These are phyloP conservation scores for Posidonia oceanica DNA, from an alignment of 116 monocot species.

Conservation along the genomic window DNA sequence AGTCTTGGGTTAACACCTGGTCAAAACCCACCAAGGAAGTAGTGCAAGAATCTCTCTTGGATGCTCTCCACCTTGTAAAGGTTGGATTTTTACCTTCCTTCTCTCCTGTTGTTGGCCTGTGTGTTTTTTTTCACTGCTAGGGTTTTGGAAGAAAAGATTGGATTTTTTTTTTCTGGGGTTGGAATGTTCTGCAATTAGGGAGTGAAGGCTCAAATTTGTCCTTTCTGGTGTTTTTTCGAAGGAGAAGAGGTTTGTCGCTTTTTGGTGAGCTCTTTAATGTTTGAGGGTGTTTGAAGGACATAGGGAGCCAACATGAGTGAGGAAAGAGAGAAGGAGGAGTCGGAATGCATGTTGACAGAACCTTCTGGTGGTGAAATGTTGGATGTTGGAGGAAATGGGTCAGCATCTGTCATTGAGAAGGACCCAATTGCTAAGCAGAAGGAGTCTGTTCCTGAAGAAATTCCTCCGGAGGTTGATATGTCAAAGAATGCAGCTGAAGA, in stretches of 20 bases:
- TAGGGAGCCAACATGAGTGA: conserved; percentile 16
- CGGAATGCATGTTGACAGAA: conserved; percentile 13
- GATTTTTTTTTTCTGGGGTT: background rate
- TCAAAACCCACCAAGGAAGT: background rate
- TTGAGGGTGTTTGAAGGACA: background rate
- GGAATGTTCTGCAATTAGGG: background rate
- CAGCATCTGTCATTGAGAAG: background rate
- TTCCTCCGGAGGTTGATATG: background rate
- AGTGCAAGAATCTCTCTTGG: background rate
- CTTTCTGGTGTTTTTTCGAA: background rate
- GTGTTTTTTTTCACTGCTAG: background rate
- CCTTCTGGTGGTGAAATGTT: conserved; percentile 3
- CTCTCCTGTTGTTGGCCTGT: background rate
- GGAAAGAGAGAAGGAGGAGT: conserved; percentile 11
- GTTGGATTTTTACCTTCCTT: no score
- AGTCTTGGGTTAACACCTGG: background rate
- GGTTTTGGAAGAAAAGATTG: no score
- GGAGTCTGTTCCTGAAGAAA: background rate
- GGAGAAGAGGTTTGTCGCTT: background rate
- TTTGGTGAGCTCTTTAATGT: background rate
- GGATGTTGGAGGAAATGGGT: background rate
- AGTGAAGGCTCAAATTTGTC: background rate
- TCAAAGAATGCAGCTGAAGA: background rate
- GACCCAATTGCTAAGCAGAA: background rate
- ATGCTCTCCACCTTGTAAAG: background rate